Conservation (phyloP, 2,329 filamentous ascomycete genomes). For the Botrytis paeoniae region DNA sequence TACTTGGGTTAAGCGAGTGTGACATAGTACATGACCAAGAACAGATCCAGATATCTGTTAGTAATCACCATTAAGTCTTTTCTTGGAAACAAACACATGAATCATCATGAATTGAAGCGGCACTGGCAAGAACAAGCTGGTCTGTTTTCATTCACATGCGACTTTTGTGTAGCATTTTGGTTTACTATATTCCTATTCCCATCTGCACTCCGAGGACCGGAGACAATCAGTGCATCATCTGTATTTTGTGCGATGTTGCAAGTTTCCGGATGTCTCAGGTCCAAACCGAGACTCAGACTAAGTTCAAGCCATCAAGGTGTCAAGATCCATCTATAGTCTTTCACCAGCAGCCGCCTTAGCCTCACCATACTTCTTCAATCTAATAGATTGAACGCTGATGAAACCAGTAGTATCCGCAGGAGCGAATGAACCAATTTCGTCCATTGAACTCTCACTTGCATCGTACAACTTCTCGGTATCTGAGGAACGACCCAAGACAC, state of each 20-base stretch:
- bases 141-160: slow-evolving; percentile 7
- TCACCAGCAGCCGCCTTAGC: slow-evolving; percentile 75
- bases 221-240: background rate
- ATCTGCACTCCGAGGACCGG: background rate
- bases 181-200: background rate
- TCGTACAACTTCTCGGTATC: slow-evolving; percentile 70
- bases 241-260: slow-evolving; percentile 2
- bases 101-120: background rate
- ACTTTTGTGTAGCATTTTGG: slow-evolving; percentile 5
- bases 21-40: background rate
- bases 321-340: slow-evolving; percentile 49
- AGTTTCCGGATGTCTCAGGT: background rate
- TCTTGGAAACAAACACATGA: background rate
- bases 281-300: slow-evolving; percentile 4
- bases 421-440: slow-evolving; percentile 66
- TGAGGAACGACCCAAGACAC: slow-evolving; percentile 55
- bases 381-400: slow-evolving; percentile 63
- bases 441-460: slow-evolving; percentile 65
- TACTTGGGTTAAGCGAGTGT: background rate
- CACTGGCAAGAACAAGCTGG: slow-evolving; percentile 13
- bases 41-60: background rate
- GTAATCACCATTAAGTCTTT: slow-evolving; percentile 12
- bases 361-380: slow-evolving; percentile 65
- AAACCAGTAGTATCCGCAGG: slow-evolving; percentile 64
- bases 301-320: background rate